Conservation (phyloP, 768 basidiomycete genomes). For the Podaxis rugospora region DNA sequence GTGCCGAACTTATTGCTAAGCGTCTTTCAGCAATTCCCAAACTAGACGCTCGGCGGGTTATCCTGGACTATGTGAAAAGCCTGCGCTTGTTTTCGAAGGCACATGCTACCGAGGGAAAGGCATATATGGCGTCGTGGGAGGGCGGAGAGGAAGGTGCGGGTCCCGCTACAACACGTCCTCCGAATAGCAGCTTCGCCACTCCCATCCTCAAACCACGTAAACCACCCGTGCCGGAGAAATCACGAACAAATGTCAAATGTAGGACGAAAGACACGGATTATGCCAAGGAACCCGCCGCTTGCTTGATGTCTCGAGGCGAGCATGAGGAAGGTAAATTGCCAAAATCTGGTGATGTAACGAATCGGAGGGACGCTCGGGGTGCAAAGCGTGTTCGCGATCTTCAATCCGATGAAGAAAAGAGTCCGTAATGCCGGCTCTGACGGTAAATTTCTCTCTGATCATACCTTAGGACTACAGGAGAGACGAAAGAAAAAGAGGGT, state of each 20-base stretch:
- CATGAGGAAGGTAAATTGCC: not conserved
- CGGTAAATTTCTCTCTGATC: not conserved
- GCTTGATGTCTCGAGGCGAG: not conserved
- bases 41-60: slow-evolving; percentile 35
- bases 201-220: slow-evolving; percentile 50
- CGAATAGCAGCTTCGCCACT: slow-evolving; percentile 37
- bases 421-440: slow-evolving; percentile 15
- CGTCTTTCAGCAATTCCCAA: slow-evolving; percentile 29
- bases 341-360: not conserved
- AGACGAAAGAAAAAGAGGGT: slow-evolving; percentile 60
- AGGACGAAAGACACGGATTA: not conserved
- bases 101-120: slow-evolving; percentile 39
- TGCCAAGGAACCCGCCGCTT: not conserved
- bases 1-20: not conserved
- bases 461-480: slow-evolving; percentile 50
- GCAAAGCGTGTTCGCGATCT: slow-evolving; percentile 5
- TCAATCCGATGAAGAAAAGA: slow-evolving; percentile 19
- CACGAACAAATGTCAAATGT: not conserved
- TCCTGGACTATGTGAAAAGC: slow-evolving; percentile 44
- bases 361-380: not conserved
- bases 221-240: not conserved
- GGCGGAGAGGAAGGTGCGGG: not conserved
- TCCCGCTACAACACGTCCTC: not conserved
- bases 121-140: slow-evolving; percentile 27
- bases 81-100: slow-evolving; percentile 41